Evolutionary conservation across 164 flowering plant genomes (phyloP), one percentile per base, ranked within the genome.

Genomic region (Magnolia officinalis): DNA sequence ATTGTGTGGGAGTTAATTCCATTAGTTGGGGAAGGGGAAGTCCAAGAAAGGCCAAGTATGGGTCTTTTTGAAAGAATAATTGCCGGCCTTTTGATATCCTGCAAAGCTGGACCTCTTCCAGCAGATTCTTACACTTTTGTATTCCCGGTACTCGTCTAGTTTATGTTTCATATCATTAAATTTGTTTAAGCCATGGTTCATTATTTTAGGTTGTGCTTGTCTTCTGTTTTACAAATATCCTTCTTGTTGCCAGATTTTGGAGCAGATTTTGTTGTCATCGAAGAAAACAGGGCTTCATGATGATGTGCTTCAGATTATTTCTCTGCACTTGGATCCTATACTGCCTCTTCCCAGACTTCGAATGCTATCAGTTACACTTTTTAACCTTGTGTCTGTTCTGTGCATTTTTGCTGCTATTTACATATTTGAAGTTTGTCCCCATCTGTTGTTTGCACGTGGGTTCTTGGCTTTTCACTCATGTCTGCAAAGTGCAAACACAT

Each of bases 231-330:
- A 9, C 49, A 45, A 72, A 50, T 19, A 45, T 37, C 13, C 24
- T 9, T 58, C 75, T 23, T 78, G n/a, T 76, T 67, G 8, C 78
- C 85, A 96, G 99, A 92, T 96, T 76, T 81, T 96, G 86, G 99
- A 96, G 87, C 87, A 90, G 82, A 87, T 96, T 78, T 79, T 96
- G 68, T 78, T 91, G 68, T 86, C 95, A 65, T 78, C 96, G 67
- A 96, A 90, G 91, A 93, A 87, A 82, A 94, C 99, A 26, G 86
- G 86, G 67, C 91, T 96, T 84, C 99, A 96, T 86, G 94, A 92
- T 83, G 86, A 85, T 79, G 97, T 90, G 75, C 97, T 94, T 76
- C 89, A 72, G 37, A 90, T 96, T 81, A 86, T 96, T 50, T 91
- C 89, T 78, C 72, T 93, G 81, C 99, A 96, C 85, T 74, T 95